phyloP scores from a whole-genome alignment of 352 stramenopile species.

The Pythium rhizo-oryzae region DNA sequence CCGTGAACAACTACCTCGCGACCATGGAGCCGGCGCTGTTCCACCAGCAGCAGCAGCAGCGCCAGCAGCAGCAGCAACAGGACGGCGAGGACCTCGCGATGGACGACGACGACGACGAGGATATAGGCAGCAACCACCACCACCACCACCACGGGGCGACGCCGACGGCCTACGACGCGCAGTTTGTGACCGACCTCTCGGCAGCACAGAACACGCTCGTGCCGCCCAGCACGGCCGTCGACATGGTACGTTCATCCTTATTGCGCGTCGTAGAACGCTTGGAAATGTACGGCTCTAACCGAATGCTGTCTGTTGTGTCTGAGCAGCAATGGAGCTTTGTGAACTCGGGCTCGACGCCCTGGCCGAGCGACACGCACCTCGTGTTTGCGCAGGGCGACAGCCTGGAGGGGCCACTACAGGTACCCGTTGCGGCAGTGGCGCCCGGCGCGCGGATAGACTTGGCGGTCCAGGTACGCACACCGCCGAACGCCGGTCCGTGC shows the following conservation, averaged over 20 bases:
- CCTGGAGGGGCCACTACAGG: slow-evolving; percentile 60
- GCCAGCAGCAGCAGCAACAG: no score
- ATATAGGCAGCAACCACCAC: no score
- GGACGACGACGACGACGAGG: slow-evolving; percentile 47
- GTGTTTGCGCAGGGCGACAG: slow-evolving; percentile 70
- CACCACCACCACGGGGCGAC: background rate
- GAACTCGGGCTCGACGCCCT: slow-evolving; percentile 57
- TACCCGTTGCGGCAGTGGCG: slow-evolving; percentile 43
- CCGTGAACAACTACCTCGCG: slow-evolving; percentile 79
- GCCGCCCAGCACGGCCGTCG: slow-evolving; percentile 44
- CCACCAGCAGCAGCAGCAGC: slow-evolving; percentile 18
- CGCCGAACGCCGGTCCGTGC: slow-evolving; percentile 55
- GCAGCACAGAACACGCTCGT: slow-evolving; percentile 59
- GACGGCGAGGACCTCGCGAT: slow-evolving; percentile 54
- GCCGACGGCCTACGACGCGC: slow-evolving; percentile 42
- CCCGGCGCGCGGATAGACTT: slow-evolving; percentile 66
- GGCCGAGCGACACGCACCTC: slow-evolving; percentile 60
- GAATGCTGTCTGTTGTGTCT: no score
- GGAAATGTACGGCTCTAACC: no score
- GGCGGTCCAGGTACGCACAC: slow-evolving; percentile 57
- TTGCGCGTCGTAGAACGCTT: no score
- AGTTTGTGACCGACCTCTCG: slow-evolving; percentile 75
- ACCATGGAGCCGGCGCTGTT: slow-evolving; percentile 55
- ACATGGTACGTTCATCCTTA: slow-evolving; percentile 79
- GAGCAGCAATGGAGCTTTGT: slow-evolving; percentile 78